These are phyloP conservation scores for Neoboletus magnificus DNA, from an alignment of 768 basidiomycete genomes.

Conservation along the genomic window DNA sequence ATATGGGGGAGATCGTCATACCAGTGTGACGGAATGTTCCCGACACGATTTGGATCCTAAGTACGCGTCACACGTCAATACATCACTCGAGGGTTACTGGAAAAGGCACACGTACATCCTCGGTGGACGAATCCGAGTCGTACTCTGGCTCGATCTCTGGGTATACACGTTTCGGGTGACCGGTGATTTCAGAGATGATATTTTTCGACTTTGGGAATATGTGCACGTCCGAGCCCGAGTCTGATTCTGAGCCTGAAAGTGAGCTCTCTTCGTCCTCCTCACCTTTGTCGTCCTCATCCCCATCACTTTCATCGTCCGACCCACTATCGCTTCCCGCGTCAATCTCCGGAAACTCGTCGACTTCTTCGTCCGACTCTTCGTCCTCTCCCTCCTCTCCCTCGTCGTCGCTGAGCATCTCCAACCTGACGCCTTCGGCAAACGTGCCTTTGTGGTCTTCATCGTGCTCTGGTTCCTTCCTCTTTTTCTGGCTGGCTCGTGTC, in stretches of 20 bases:
- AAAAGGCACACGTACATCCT: conserved; percentile 60
- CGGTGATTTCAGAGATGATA: conserved; percentile 76
- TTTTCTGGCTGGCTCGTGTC: conserved; percentile 39
- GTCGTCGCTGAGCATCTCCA: conserved; percentile 78
- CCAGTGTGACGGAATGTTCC: conserved; percentile 96
- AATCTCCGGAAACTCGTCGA: conserved; percentile 75
- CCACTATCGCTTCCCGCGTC: conserved; percentile 46
- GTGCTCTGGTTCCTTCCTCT: conserved; percentile 54
- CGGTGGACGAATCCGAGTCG: conserved; percentile 88
- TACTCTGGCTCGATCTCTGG: conserved; percentile 90
- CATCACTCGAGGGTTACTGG: not conserved
- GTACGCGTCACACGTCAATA: conserved; percentile 9
- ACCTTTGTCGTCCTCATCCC: conserved; percentile 35
- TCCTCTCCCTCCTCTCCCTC: conserved; percentile 30
- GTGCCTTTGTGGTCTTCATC: conserved; percentile 34
- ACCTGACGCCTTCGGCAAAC: conserved; percentile 40
- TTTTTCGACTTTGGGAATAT: conserved; percentile 63
- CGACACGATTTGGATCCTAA: conserved; percentile 92
- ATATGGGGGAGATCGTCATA: conserved; percentile 99
- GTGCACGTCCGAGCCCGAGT: conserved; percentile 48
- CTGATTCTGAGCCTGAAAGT: conserved; percentile 25
- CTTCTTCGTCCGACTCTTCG: conserved; percentile 51
- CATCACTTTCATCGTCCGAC: conserved; percentile 32
- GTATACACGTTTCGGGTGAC: conserved; percentile 78
- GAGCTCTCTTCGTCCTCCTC: conserved; percentile 39